phyloP scores from a whole-genome alignment of 495 filamentous ascomycete genomes.

The Entonaema liquescens region DNA sequence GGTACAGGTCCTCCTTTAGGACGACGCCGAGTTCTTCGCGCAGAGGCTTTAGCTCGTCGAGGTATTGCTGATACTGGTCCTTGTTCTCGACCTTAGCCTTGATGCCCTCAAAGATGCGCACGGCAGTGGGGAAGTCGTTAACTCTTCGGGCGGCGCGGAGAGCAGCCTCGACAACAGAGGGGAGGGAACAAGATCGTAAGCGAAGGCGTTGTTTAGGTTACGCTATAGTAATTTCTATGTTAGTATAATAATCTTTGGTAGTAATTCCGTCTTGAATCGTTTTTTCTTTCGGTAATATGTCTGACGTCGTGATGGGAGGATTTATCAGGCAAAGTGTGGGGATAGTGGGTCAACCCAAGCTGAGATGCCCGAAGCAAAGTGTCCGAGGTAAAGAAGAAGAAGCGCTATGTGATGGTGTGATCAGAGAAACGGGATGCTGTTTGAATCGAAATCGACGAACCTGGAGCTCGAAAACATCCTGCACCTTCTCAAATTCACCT shows the following conservation, averaged over 20 bases:
- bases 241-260: not conserved
- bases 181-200: constrained; percentile 98
- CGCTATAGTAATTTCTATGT: constrained; percentile 64
- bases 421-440: not conserved
- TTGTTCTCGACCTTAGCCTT: constrained; percentile 99
- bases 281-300: not conserved
- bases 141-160: constrained; percentile 92
- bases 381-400: constrained; percentile 1
- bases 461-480: constrained; percentile 99
- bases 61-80: constrained; percentile 97
- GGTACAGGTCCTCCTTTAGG: constrained; percentile 95
- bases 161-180: constrained; percentile 89
- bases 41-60: constrained; percentile 88
- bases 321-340: constrained; percentile 21
- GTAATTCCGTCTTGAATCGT: not conserved
- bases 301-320: constrained; percentile 18
- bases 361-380: not conserved
- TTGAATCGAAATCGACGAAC: constrained; percentile 61
- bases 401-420: too few species aligned
- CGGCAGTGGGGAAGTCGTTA: constrained; percentile 98
- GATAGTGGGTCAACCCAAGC: constrained; percentile 29
- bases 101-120: constrained; percentile 98
- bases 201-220: constrained; percentile 99
- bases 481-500: constrained; percentile 97
- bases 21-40: constrained; percentile 92